Evolutionary conservation across 2,329 filamentous ascomycete genomes (phyloP), one percentile per base, ranked within the genome.

Genomic region (Ophiostoma montium): DNA sequence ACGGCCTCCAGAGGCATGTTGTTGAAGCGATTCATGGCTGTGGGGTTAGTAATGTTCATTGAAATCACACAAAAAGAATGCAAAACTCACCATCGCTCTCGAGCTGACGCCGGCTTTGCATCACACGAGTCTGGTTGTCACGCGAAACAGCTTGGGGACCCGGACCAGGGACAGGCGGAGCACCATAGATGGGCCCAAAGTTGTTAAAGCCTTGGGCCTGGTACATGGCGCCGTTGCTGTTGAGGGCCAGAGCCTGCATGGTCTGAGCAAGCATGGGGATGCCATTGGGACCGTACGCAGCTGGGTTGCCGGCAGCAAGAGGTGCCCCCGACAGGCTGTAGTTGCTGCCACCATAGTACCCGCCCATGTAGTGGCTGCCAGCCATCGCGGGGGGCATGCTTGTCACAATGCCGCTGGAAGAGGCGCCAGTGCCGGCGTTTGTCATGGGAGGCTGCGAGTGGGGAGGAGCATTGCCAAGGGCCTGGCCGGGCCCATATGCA

Each of bases 1-100:
- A 92, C 82, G 32, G 82, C 77, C 62, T 95, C 86, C 19, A 96
- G 71, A 13, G 86, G 79, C 60, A 86, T 76, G 62, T 92, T 90
- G 57, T 84, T 79, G 67, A 86, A 95, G 52, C 87, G 84, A 58
- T 83, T 84, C 70, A 85, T 84, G 57, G 70, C 76, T 42, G 15
- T 7, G 7, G 10, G 30, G 50, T 70, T 58, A 70, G 66, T 44
- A 15, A 11, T 10, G 3, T 12, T 3, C 13, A 11, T 33, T 6
- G 3, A 6, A 33, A 33, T 3, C 3, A 11, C 3, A 15, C 21
- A 21, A 5, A 13, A 21, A 4, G 12, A 38, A 43, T 15, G 19
- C 12, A 8, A 27, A 4, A 42, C 39, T 42, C 30, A 42, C 39
- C 39, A 23, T 86, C 81, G 54, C 76, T 82, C 59, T 86, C 82